phyloP scores from a whole-genome alignment of 768 basidiomycete species.

The Grammothele lineata region DNA sequence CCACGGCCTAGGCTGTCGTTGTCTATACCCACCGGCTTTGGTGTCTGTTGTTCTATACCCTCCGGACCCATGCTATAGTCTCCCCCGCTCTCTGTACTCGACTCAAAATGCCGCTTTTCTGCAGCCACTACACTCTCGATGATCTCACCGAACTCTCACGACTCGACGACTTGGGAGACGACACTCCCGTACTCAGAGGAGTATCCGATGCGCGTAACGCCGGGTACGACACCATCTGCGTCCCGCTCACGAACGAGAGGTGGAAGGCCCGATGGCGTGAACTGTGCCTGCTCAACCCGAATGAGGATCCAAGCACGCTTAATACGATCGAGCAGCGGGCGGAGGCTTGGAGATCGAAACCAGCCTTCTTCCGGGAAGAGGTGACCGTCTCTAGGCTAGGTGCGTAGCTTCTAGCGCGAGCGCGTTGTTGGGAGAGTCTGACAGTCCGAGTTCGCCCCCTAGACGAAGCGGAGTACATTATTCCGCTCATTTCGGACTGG shows the following conservation, averaged over 20 bases:
- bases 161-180: conserved; percentile 16
- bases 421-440: too few relatives aligned
- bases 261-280: conserved; percentile 88
- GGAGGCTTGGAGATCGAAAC: conserved; percentile 84
- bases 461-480: conserved; percentile 75
- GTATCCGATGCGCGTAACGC: conserved; percentile 50
- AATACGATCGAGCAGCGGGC: conserved; percentile 53
- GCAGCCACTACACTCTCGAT: conserved; percentile 24
- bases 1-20: too few relatives aligned
- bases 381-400: conserved; percentile 88
- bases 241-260: conserved; percentile 84
- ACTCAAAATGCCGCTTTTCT: conserved; percentile 21
- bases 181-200: conserved; percentile 49
- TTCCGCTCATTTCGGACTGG: conserved; percentile 88
- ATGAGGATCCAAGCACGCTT: conserved; percentile 33
- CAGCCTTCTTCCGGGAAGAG: conserved; percentile 76
- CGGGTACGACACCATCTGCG: conserved; percentile 71
- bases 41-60: not conserved
- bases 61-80: not conserved
- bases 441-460: not conserved
- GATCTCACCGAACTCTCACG: conserved; percentile 19
- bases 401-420: conserved; percentile 42
- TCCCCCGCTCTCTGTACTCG: not conserved
- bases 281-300: conserved; percentile 73
- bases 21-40: not conserved